phyloP scores from a whole-genome alignment of 78 protist species.

The Dictyostelium discoideum region dicty_2.7 NC_007091.3:4203501-4204000 shows the following conservation, averaged over 20 bases:
- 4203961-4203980: neutral
- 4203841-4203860: neutral
- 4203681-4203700: slow-evolving; percentile 19
- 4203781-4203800: neutral
- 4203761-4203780: neutral
- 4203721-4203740: neutral
- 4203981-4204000: slow-evolving; percentile 23
- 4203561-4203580: slow-evolving; percentile 36
- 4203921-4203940: slow-evolving; percentile 64
- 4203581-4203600: slow-evolving; percentile 10
- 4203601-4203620: slow-evolving; percentile 75
- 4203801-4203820: neutral
- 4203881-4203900: slow-evolving; percentile 23
- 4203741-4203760: neutral
- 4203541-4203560: slow-evolving; percentile 41
- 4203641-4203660: slow-evolving; percentile 70
- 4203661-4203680: slow-evolving; percentile 33
- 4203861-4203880: neutral
- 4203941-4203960: slow-evolving; percentile 13
- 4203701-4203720: slow-evolving; percentile 68
- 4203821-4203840: neutral
- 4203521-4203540: slow-evolving; percentile 45
- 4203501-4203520: slow-evolving; percentile 77
- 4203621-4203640: slow-evolving; percentile 48
- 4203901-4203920: slow-evolving; percentile 41